phyloP scores from a whole-genome alignment of 2,329 filamentous ascomycete species.

The Fusarium tuaranense region DNA sequence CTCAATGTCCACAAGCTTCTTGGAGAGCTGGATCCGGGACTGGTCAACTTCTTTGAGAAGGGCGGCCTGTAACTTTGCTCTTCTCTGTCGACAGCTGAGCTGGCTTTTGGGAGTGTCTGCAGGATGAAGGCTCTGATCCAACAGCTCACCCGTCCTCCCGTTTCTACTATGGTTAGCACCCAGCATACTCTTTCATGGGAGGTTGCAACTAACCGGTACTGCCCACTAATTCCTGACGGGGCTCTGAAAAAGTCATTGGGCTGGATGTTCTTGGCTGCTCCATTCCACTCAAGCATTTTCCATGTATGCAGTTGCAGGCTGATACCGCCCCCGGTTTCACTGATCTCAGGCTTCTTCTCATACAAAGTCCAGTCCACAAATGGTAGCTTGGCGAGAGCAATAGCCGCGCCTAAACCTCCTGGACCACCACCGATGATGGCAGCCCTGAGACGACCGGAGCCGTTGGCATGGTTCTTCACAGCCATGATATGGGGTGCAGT shows the following conservation, averaged over 20 bases:
- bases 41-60: constrained; percentile 59
- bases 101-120: constrained; percentile 41
- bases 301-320: constrained; percentile 51
- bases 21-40: constrained; percentile 57
- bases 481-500: constrained; percentile 21
- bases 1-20: constrained; percentile 55
- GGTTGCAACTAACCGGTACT: constrained; percentile 36
- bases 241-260: constrained; percentile 47
- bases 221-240: constrained; percentile 39
- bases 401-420: constrained; percentile 47
- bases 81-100: constrained; percentile 44
- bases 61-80: constrained; percentile 60
- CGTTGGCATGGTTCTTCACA: constrained; percentile 31
- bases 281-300: constrained; percentile 49
- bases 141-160: constrained; percentile 46
- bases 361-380: constrained; percentile 50
- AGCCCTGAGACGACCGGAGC: constrained; percentile 28
- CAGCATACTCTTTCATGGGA: rapidly evolving
- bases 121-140: constrained; percentile 37
- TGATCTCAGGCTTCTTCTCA: constrained; percentile 51
- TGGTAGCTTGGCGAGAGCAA: constrained; percentile 45
- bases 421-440: constrained; percentile 46
- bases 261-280: constrained; percentile 47
- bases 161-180: constrained; percentile 38
- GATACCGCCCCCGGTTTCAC: constrained; percentile 53